Conservation (phyloP, 495 filamentous ascomycete genomes). For the Annulohypoxylon moriforme region DNA sequence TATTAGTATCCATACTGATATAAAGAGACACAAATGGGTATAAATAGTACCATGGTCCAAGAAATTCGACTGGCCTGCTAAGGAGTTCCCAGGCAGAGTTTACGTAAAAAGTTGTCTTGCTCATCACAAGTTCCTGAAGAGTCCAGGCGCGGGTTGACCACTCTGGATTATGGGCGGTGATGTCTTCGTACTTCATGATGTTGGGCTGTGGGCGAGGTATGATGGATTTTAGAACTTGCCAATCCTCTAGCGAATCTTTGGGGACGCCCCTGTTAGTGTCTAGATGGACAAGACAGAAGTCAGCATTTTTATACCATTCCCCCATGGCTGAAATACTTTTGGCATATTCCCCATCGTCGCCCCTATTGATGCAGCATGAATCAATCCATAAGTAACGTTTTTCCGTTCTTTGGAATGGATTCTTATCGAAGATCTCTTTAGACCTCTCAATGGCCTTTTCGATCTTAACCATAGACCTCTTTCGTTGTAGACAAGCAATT, state of each 20-base stretch:
- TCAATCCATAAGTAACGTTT: slow-evolving; percentile 62
- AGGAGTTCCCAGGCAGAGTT: slow-evolving; percentile 55
- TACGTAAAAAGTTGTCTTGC: slow-evolving; percentile 59
- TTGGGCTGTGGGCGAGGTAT: slow-evolving; percentile 20
- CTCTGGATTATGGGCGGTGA: slow-evolving; percentile 42
- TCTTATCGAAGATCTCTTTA: slow-evolving; percentile 51
- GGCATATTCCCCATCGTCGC: slow-evolving; percentile 52
- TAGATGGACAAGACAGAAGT: slow-evolving; percentile 60
- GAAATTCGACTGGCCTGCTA: slow-evolving; percentile 50
- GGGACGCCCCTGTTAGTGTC: slow-evolving; percentile 47
- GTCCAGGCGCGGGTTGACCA: slow-evolving; percentile 62
- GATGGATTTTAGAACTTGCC: slow-evolving; percentile 13
- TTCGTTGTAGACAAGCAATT: slow-evolving; percentile 49
- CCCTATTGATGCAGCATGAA: slow-evolving; percentile 63
- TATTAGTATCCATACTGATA: slow-evolving; percentile 40
- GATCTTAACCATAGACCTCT: slow-evolving; percentile 57
- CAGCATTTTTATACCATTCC: slow-evolving; percentile 62
- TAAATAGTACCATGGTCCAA: slow-evolving; percentile 57
- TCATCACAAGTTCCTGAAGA: slow-evolving; percentile 62
- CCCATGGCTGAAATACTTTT: slow-evolving; percentile 61
- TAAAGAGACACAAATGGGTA: slow-evolving; percentile 53
- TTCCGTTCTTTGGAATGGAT: slow-evolving; percentile 50
- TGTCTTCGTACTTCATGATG: slow-evolving; percentile 40
- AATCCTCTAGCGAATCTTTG: slow-evolving; percentile 27
- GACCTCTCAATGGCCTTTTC: slow-evolving; percentile 48